Percentiles rank a stretch among this genome's conserved stretches.
These are phyloP conservation scores for Trichophyton schoenleinii DNA, from an alignment of 2,329 filamentous ascomycete species.

Conservation along the genomic window DNA sequence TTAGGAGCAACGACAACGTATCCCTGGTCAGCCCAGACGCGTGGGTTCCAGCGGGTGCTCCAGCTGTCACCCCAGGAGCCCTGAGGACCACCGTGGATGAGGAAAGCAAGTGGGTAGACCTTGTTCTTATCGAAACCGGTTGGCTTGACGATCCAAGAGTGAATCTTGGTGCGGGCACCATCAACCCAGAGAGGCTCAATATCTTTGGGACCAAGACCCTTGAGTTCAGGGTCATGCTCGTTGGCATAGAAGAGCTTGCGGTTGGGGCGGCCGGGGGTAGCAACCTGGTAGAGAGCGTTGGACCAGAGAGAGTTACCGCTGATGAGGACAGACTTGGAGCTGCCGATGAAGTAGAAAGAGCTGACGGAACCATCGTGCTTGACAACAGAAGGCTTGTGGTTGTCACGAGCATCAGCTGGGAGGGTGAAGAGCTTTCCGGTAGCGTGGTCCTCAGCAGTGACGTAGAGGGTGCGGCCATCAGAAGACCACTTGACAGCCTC, in stretches of 20 bases:
- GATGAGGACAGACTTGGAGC: slow-evolving; percentile 22
- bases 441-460: slow-evolving; percentile 61
- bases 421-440: slow-evolving; percentile 33
- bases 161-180: slow-evolving; percentile 29
- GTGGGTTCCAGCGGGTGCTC: slow-evolving; percentile 76
- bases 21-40: slow-evolving; percentile 74
- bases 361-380: slow-evolving; percentile 24
- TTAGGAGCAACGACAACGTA: slow-evolving; percentile 75
- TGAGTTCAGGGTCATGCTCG: slow-evolving; percentile 28
- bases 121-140: slow-evolving; percentile 52
- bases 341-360: slow-evolving; percentile 21
- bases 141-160: slow-evolving; percentile 32
- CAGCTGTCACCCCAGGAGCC: slow-evolving; percentile 63
- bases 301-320: slow-evolving; percentile 26
- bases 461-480: slow-evolving; percentile 51
- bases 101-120: slow-evolving; percentile 65
- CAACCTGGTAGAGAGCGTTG: slow-evolving; percentile 24
- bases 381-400: slow-evolving; percentile 26
- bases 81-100: slow-evolving; percentile 76
- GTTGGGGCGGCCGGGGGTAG: slow-evolving; percentile 19
- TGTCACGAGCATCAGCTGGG: slow-evolving; percentile 21
- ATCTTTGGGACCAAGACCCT: slow-evolving; percentile 24
- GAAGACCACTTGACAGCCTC: slow-evolving; percentile 38
- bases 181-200: slow-evolving; percentile 28
- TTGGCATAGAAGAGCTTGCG: slow-evolving; percentile 27